phyloP scores from a whole-genome alignment of 306 rosid species.

The Gleditsia sinensis region DNA sequence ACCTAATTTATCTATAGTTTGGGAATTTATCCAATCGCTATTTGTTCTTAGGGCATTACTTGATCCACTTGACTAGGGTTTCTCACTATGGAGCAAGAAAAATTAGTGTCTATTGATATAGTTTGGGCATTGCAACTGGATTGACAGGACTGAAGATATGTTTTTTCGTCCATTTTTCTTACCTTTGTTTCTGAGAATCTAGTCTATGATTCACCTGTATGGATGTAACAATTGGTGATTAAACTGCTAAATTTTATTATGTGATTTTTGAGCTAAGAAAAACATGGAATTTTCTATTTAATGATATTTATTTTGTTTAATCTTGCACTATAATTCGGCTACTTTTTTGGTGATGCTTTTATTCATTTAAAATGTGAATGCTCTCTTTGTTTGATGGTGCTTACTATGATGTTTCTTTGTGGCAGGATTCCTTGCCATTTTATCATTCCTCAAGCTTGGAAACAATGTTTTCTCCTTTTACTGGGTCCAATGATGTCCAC shows the following conservation, averaged over 20 bases:
- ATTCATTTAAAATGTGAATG: background rate
- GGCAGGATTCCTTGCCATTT: slow-evolving; percentile 30
- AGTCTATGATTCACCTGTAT: background rate
- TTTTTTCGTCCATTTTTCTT: background rate
- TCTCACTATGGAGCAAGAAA: background rate
- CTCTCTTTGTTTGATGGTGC: background rate
- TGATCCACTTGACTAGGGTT: background rate
- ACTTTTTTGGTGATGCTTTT: background rate
- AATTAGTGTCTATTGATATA: background rate
- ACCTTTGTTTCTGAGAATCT: background rate
- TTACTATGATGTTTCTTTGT: slow-evolving; percentile 20
- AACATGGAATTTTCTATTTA: slow-evolving; percentile 2
- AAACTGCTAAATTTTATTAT: background rate
- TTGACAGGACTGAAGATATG: background rate
- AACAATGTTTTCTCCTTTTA: background rate
- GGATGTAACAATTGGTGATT: background rate
- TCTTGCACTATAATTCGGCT: background rate
- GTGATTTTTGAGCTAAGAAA: background rate
- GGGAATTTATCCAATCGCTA: background rate
- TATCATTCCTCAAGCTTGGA: slow-evolving; percentile 16
- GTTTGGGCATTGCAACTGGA: background rate
- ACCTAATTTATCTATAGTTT: background rate
- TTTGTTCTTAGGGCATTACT: background rate
- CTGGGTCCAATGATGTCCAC: background rate
- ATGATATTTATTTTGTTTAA: background rate